Conservation (phyloP, 179 eudicot species). For the Heliamphora pulchella region DNA sequence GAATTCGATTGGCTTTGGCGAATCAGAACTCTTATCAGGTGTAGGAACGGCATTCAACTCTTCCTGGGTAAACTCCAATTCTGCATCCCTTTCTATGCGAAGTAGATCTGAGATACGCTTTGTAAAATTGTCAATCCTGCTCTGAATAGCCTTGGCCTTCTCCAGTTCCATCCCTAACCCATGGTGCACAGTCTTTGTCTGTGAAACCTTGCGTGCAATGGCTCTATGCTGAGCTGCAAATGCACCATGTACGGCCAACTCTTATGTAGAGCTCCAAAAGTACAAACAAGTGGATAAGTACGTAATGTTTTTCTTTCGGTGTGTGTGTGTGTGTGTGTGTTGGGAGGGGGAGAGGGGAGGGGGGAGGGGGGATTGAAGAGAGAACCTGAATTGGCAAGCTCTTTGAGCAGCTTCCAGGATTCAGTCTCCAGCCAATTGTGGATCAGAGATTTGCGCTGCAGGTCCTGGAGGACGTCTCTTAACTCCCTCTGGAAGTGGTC, state of each 20-base stretch:
- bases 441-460: slow-evolving; percentile 35
- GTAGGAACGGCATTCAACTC: slow-evolving; percentile 70
- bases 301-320: neutral
- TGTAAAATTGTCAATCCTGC: slow-evolving; percentile 59
- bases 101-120: slow-evolving; percentile 60
- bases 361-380: neutral
- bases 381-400: slow-evolving; percentile 59
- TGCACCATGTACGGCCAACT: slow-evolving; percentile 11
- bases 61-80: slow-evolving; percentile 78
- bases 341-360: neutral
- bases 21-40: slow-evolving; percentile 48
- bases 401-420: slow-evolving; percentile 75
- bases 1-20: slow-evolving; percentile 63
- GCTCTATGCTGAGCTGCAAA: slow-evolving; percentile 82
- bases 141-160: slow-evolving; percentile 55
- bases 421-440: slow-evolving; percentile 51
- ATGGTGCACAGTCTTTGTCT: slow-evolving; percentile 37
- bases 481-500: slow-evolving; percentile 84
- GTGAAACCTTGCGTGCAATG: slow-evolving; percentile 62
- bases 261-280: neutral
- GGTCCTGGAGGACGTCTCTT: slow-evolving; percentile 55
- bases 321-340: too few species aligned
- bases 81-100: slow-evolving; percentile 70
- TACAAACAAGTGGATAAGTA: neutral
- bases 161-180: slow-evolving; percentile 56